These are phyloP conservation scores for Coniferiporia sulphurascens DNA, from an alignment of 1,284 basidiomycete genomes.

Conservation along the genomic window DNA sequence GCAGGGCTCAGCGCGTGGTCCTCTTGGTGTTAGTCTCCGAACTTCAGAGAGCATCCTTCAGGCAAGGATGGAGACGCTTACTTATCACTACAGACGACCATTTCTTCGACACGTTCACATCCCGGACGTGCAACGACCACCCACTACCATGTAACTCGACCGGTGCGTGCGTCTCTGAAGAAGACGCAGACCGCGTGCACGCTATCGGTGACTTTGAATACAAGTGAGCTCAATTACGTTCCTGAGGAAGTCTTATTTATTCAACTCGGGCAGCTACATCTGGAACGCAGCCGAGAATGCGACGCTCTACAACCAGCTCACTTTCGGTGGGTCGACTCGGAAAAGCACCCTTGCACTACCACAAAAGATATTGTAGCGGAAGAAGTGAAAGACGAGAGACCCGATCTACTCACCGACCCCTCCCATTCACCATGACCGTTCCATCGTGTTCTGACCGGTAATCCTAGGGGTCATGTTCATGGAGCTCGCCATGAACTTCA, in stretches of 20 bases:
- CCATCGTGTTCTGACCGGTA: neutral
- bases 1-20: constrained; percentile 40
- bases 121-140: constrained; percentile 45
- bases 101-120: constrained; percentile 47
- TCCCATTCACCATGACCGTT: neutral
- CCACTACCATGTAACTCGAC: constrained; percentile 44
- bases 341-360: neutral
- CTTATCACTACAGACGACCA: constrained; percentile 31
- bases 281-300: constrained; percentile 44
- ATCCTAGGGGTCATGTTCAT: constrained; percentile 33
- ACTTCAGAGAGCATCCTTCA: neutral
- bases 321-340: constrained; percentile 35
- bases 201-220: constrained; percentile 44
- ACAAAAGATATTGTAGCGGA: neutral
- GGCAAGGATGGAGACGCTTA: neutral
- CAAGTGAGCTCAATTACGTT: constrained; percentile 33
- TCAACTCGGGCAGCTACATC: constrained; percentile 39
- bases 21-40: constrained; percentile 37
- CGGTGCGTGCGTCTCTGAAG: constrained; percentile 39
- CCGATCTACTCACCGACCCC: too few species aligned
- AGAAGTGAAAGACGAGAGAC: neutral
- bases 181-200: constrained; percentile 41
- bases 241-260: neutral
- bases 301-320: constrained; percentile 41
- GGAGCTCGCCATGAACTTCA: constrained; percentile 32